Evolutionary conservation across 495 filamentous ascomycete genomes (phyloP), one percentile per base, ranked within the genome.

Genomic region (Penicillium soppii): DNA sequence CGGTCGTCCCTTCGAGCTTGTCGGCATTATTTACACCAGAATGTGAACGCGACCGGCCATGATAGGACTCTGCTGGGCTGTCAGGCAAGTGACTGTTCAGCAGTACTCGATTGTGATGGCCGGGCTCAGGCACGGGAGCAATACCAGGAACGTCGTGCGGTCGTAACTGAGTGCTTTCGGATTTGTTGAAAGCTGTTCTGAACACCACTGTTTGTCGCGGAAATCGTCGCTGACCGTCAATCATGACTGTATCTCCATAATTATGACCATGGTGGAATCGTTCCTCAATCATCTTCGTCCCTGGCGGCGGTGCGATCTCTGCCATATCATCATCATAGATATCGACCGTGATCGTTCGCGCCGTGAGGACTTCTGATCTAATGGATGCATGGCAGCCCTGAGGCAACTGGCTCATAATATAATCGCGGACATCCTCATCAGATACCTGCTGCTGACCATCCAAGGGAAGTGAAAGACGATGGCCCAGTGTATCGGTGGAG

Each of bases 301-400:
- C 83, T 1, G 83, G 80, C 2, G 87, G 85, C 8, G 86, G 79
- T 7, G 76, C 66, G 21, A 91, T 75, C 13, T 83, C 78, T 3
- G 82, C 72, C 19, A 72, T 72, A 16, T 80, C 72, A 22, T 82
- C 73, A 35, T 88, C 83, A 15, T 74, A 82, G 16, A 90, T 80
- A 48, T 90, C 85, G 4, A 91, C 85, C 0, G 85, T 89, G 53
- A 90, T 84, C 0, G 80, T 89, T 42, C 83, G 84, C 4, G 82
- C 85, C 6, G 83, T 88, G 16, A 79, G 74, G 7, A 80, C 71
- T 19, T 83, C 80, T 3, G 84, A 85, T 7, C 75, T 82, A 38
- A 91, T 84, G 6, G 84, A 86, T 29, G 88, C 82, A 43, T 62
- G 71, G 38, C 70, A 74, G 16, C 70, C 72, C 12, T 52, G 63